A percentile compares a stretch with the other conserved stretches of the same genome.
Evolutionary conservation across 257 asterid species (phyloP).

Genomic region (Prunella vulgaris): DNA sequence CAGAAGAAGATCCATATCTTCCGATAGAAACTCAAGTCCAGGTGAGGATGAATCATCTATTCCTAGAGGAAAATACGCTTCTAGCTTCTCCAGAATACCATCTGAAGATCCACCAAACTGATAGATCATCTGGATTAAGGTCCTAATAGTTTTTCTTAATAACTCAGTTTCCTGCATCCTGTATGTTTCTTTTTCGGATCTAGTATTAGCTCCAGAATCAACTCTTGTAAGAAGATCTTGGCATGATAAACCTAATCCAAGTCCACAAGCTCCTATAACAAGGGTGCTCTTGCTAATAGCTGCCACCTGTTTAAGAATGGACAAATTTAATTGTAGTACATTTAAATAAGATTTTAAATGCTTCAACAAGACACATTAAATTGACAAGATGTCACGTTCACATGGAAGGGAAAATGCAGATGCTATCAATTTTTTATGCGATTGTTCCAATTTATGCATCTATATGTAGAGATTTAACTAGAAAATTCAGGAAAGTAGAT

Average conservation of each 20-base stretch:
- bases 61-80: constrained; percentile 44
- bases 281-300: constrained; percentile 76
- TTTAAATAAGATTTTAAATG: not conserved
- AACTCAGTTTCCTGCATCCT: constrained; percentile 51
- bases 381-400: not conserved
- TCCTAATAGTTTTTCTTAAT: constrained; percentile 53
- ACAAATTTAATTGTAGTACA: constrained; percentile 6
- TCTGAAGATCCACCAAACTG: constrained; percentile 58
- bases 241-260: constrained; percentile 89
- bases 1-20: constrained; percentile 35
- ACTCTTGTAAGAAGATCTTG: constrained; percentile 70
- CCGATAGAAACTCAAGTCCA: constrained; percentile 32
- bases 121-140: constrained; percentile 58
- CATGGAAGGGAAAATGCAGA: constrained; percentile 13
- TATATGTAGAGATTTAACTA: not conserved
- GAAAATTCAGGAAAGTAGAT: constrained; percentile 12
- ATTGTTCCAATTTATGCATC: constrained; percentile 1
- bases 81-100: constrained; percentile 45
- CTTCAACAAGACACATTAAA: not conserved
- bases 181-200: constrained; percentile 38
- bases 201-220: constrained; percentile 43
- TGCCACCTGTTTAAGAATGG: constrained; percentile 54
- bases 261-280: constrained; percentile 95
- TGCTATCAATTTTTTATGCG: not conserved
- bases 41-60: constrained; percentile 29